phyloP scores from a whole-genome alignment of 1,284 basidiomycete genomes.

The Cryptococcus sp. region DNA sequence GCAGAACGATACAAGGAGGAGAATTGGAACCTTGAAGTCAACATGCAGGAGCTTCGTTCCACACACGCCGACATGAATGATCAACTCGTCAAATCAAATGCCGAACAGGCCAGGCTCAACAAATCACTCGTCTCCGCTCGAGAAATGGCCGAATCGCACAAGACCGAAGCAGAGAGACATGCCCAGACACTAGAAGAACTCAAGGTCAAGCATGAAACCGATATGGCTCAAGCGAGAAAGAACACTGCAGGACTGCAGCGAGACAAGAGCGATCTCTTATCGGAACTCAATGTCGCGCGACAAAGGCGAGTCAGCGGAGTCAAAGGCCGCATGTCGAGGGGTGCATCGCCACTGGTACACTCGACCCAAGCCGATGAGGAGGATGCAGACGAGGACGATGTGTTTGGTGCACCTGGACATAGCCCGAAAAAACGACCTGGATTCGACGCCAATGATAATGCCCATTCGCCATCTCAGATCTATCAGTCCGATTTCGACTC shows the following conservation, averaged over 20 bases:
- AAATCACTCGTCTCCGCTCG: slow-evolving; percentile 68
- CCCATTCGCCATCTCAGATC: slow-evolving; percentile 49
- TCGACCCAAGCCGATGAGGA: slow-evolving; percentile 53
- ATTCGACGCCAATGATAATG: slow-evolving; percentile 56
- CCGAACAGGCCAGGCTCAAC: slow-evolving; percentile 75
- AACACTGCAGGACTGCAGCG: slow-evolving; percentile 79
- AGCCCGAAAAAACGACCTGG: slow-evolving; percentile 58
- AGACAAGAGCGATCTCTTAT: slow-evolving; percentile 87
- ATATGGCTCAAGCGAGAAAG: slow-evolving; percentile 83
- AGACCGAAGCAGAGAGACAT: slow-evolving; percentile 77
- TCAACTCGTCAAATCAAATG: slow-evolving; percentile 65
- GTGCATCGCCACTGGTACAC: slow-evolving; percentile 48
- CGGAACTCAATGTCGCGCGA: slow-evolving; percentile 69
- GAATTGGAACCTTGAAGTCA: slow-evolving; percentile 97
- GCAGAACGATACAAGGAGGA: slow-evolving; percentile 83
- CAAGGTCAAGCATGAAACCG: slow-evolving; percentile 84
- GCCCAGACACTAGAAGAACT: slow-evolving; percentile 64
- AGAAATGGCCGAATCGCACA: slow-evolving; percentile 76
- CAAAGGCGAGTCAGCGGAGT: slow-evolving; percentile 32
- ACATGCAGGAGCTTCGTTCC: slow-evolving; percentile 76
- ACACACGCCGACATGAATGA: slow-evolving; percentile 66
- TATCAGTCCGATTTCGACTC: slow-evolving; percentile 53
- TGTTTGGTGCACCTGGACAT: slow-evolving; percentile 56
- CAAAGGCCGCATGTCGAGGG: slow-evolving; percentile 29
- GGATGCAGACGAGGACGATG: slow-evolving; percentile 63